These are phyloP conservation scores for Paspalum vaginatum DNA, from an alignment of 176 grass and related monocot species.

Conservation along the genomic window DNA sequence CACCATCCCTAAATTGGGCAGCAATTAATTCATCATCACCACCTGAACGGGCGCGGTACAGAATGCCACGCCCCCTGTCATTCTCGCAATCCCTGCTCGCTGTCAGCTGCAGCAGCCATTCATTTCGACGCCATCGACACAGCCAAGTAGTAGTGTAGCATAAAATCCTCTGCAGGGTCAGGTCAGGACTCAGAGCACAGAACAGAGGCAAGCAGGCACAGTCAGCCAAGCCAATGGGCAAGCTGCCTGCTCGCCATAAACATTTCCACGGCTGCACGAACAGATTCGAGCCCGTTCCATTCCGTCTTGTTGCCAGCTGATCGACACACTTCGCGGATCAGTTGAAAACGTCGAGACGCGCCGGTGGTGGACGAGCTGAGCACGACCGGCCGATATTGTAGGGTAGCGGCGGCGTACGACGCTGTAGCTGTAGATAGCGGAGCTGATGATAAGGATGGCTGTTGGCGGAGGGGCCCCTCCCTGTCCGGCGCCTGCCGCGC, in stretches of 20 bases:
- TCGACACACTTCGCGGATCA: no score
- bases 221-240: not conserved
- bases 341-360: no score
- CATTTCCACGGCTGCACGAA: no score
- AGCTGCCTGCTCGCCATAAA: no score
- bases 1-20: no score
- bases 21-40: slow-evolving; percentile 38
- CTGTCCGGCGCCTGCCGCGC: slow-evolving; percentile 49
- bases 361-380: no score
- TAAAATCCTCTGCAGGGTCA: not conserved
- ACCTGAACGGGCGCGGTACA: slow-evolving; percentile 40
- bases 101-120: slow-evolving; percentile 21
- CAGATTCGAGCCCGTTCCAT: no score
- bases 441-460: slow-evolving; percentile 30
- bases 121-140: not conserved
- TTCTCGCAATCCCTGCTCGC: slow-evolving; percentile 31
- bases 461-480: slow-evolving; percentile 23
- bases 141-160: not conserved
- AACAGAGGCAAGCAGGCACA: not conserved
- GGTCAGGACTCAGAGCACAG: not conserved
- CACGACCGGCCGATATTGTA: no score
- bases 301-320: no score
- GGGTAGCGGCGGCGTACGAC: no score
- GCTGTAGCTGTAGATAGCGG: not conserved
- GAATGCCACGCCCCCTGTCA: slow-evolving; percentile 33